Percentiles rank a stretch among this genome's conserved stretches.
Evolutionary conservation across 179 eudicot genomes (phyloP).

Genomic region (Pouteria campechiana): DNA sequence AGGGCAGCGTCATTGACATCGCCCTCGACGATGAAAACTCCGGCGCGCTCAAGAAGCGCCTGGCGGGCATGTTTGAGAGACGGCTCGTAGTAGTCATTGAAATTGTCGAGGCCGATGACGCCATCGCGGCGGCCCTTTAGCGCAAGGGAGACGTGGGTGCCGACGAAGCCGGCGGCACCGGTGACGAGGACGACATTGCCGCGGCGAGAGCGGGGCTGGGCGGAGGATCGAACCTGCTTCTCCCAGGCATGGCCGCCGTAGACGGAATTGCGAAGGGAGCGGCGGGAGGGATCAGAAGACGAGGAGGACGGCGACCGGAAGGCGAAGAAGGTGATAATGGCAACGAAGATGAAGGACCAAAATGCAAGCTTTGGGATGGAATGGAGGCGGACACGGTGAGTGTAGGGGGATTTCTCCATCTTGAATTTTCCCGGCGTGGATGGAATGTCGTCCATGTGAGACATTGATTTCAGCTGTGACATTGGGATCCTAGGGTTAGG

Average conservation of each 20-base stretch:
- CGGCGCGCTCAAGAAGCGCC: slow-evolving; percentile 13
- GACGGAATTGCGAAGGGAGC: slow-evolving; percentile 2
- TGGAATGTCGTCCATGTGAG: slow-evolving; percentile 34
- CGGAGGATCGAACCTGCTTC: slow-evolving; percentile 21
- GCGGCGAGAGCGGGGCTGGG: slow-evolving; percentile 12
- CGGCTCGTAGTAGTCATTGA: slow-evolving; percentile 31
- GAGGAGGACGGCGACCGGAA: slow-evolving; percentile 21
- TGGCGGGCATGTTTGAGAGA: slow-evolving; percentile 24
- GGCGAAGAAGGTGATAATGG: slow-evolving; percentile 19
- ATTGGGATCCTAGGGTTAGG: too few relatives aligned
- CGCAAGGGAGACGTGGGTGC: slow-evolving; percentile 27
- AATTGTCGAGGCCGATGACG: slow-evolving; percentile 35
- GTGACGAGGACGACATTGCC: slow-evolving; percentile 31
- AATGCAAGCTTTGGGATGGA: slow-evolving; percentile 25
- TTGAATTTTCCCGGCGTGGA: slow-evolving; percentile 70
- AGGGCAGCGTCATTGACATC: slow-evolving; percentile 16
- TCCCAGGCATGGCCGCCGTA: slow-evolving; percentile 22
- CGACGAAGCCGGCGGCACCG: slow-evolving; percentile 45
- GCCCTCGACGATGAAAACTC: slow-evolving; percentile 37
- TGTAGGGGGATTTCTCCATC: slow-evolving; percentile 39
- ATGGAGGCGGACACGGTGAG: slow-evolving; percentile 32
- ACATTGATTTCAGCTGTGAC: too few relatives aligned
- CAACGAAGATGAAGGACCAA: slow-evolving; percentile 23
- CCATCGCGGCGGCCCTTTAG: slow-evolving; percentile 31
- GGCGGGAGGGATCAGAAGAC: slow-evolving; percentile 21